These are phyloP conservation scores for Cryptococcus sp. DNA, from an alignment of 1,284 basidiomycete species.

Conservation along the genomic window DNA sequence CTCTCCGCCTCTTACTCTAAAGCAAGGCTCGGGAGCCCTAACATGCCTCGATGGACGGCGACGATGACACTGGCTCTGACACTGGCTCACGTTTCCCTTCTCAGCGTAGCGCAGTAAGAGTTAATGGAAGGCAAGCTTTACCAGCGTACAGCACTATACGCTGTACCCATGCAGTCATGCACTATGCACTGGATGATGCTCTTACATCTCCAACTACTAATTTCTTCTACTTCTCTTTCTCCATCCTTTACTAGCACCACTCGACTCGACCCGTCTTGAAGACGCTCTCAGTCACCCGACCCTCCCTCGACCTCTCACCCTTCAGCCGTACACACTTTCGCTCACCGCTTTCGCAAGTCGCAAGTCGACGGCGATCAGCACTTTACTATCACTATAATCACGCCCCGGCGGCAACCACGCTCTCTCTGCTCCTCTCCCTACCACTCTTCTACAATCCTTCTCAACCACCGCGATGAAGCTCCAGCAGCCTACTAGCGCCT, in stretches of 20 bases:
- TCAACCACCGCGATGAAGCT: conserved; percentile 18
- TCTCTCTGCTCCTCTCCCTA: not conserved
- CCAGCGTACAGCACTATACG: no score
- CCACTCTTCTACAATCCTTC: conserved; percentile 6
- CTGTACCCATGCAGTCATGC: no score
- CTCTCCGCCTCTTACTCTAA: no score
- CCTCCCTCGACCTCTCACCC: not conserved
- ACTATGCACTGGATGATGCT: no score
- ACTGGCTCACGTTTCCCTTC: no score
- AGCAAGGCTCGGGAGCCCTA: no score
- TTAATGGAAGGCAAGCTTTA: no score
- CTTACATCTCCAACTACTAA: no score
- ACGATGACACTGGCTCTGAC: no score
- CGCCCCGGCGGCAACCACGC: conserved; percentile 9
- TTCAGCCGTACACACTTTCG: not conserved
- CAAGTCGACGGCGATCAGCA: conserved; percentile 12
- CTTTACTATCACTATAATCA: conserved; percentile 8
- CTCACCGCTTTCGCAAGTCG: conserved; percentile 6
- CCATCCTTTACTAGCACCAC: not conserved
- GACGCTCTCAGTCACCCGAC: no score
- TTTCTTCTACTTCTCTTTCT: conserved; percentile 2
- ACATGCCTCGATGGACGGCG: no score
- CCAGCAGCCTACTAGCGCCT: conserved; percentile 7
- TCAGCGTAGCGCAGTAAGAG: no score
- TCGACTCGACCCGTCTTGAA: not conserved